Conservation (phyloP, 2,329 filamentous ascomycete species). For the Neobulgaria alba region DNA sequence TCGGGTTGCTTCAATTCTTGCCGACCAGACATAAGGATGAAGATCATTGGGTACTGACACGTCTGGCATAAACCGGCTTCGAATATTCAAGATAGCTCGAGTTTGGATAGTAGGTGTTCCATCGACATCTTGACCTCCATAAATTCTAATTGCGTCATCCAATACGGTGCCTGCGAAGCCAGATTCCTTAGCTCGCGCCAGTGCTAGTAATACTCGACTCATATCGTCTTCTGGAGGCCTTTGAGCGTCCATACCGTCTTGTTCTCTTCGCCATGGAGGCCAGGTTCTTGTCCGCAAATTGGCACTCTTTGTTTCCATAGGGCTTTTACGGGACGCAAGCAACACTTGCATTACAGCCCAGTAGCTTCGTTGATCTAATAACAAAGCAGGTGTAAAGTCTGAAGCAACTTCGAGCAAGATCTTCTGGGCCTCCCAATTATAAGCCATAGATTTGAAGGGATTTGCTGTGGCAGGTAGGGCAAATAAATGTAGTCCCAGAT, state of each 20-base stretch:
- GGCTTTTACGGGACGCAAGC: slow-evolving; percentile 43
- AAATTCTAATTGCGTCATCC: slow-evolving; percentile 41
- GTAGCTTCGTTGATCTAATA: slow-evolving; percentile 45
- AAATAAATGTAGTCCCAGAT: slow-evolving; percentile 33
- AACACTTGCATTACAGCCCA: slow-evolving; percentile 46
- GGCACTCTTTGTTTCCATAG: slow-evolving; percentile 40
- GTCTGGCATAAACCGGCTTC: too few species aligned
- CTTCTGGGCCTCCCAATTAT: slow-evolving; percentile 51
- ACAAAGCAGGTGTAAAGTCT: slow-evolving; percentile 37
- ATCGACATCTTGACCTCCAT: slow-evolving; percentile 44
- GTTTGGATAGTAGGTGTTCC: slow-evolving; percentile 50
- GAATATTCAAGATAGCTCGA: slow-evolving; percentile 18
- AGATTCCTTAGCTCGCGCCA: slow-evolving; percentile 45
- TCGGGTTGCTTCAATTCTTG: slow-evolving; percentile 48
- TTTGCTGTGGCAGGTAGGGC: slow-evolving; percentile 28
- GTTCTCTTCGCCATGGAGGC: slow-evolving; percentile 51
- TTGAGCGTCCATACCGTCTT: slow-evolving; percentile 51
- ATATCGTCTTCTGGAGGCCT: slow-evolving; percentile 42
- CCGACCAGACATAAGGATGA: slow-evolving; percentile 39
- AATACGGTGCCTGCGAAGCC: slow-evolving; percentile 40
- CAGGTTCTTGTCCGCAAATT: slow-evolving; percentile 43
- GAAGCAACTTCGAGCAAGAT: slow-evolving; percentile 44
- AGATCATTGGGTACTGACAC: neutral
- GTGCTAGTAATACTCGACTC: slow-evolving; percentile 44
- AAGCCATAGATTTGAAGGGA: slow-evolving; percentile 32